Conservation (phyloP, 169 alveolate genomes). For the Perkinsus chesapeaki region DNA sequence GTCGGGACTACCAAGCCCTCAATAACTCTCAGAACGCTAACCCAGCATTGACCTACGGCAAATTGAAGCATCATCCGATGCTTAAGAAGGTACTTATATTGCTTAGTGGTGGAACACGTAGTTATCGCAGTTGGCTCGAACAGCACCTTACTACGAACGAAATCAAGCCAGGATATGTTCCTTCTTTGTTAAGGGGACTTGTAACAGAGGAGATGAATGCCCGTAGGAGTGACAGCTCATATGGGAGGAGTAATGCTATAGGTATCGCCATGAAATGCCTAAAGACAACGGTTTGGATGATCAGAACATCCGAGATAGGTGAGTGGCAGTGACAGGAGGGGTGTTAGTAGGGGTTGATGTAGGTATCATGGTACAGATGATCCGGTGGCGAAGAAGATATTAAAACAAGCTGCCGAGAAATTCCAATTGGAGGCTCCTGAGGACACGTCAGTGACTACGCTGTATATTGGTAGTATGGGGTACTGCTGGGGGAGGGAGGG, state of each 20-base stretch:
- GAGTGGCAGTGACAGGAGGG: background rate
- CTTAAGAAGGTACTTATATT: constrained; percentile 17
- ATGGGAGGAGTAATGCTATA: constrained; percentile 43
- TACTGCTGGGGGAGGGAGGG: constrained; percentile 7
- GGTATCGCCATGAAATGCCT: constrained; percentile 36
- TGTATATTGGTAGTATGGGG: constrained; percentile 48
- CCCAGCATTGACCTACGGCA: constrained; percentile 32
- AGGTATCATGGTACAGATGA: constrained; percentile 67
- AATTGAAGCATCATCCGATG: constrained; percentile 28
- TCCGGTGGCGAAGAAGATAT: constrained; percentile 64
- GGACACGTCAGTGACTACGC: constrained; percentile 52
- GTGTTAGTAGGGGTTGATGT: background rate
- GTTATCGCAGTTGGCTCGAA: constrained; percentile 47
- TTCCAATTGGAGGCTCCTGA: constrained; percentile 49
- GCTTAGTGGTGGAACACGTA: background rate
- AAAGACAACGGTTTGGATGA: constrained; percentile 45
- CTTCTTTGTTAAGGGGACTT: constrained; percentile 81
- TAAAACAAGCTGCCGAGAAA: constrained; percentile 41
- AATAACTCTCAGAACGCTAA: background rate
- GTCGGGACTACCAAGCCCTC: constrained; percentile 24
- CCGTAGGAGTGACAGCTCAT: constrained; percentile 51
- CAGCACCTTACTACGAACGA: constrained; percentile 75
- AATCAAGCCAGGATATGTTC: constrained; percentile 87
- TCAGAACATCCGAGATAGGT: constrained; percentile 58
- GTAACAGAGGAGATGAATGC: constrained; percentile 89